Conservation (phyloP, 1,284 basidiomycete species). For the Taiwanofungus camphoratus region DNA sequence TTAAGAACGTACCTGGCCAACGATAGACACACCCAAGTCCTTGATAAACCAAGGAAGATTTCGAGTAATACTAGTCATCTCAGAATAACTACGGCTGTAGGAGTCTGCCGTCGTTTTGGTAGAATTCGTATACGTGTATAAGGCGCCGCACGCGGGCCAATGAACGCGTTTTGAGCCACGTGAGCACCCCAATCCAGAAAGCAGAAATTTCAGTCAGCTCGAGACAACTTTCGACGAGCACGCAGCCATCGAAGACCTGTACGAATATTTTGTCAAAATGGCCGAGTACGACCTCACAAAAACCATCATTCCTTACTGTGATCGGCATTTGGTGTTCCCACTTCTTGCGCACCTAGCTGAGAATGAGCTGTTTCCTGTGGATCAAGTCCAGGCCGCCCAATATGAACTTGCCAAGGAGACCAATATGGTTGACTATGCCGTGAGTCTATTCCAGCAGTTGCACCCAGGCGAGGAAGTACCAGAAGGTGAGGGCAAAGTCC, state of each 20-base stretch:
- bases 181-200: slow-evolving; percentile 3
- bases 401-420: slow-evolving; percentile 97
- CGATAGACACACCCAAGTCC: slow-evolving; percentile 74
- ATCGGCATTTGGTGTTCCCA: slow-evolving; percentile 92
- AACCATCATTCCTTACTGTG: slow-evolving; percentile 90
- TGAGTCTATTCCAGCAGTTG: slow-evolving; percentile 74
- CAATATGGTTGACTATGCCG: slow-evolving; percentile 93
- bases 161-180: slow-evolving; percentile 5
- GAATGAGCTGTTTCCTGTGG: slow-evolving; percentile 64
- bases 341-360: slow-evolving; percentile 84
- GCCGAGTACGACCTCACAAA: slow-evolving; percentile 86
- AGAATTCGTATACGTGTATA: not conserved
- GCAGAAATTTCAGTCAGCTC: slow-evolving; percentile 7
- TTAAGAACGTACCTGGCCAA: slow-evolving; percentile 66
- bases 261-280: slow-evolving; percentile 49
- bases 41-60: slow-evolving; percentile 80
- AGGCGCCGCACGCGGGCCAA: not conserved
- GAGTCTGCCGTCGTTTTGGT: slow-evolving; percentile 2
- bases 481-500: slow-evolving; percentile 40
- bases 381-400: slow-evolving; percentile 80
- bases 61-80: slow-evolving; percentile 65
- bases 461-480: slow-evolving; percentile 66
- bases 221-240: too few relatives aligned
- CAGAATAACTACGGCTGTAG: too few relatives aligned
- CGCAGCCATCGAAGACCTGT: not conserved